phyloP scores from a whole-genome alignment of 495 filamentous ascomycete genomes.

The Halenospora varia region DNA sequence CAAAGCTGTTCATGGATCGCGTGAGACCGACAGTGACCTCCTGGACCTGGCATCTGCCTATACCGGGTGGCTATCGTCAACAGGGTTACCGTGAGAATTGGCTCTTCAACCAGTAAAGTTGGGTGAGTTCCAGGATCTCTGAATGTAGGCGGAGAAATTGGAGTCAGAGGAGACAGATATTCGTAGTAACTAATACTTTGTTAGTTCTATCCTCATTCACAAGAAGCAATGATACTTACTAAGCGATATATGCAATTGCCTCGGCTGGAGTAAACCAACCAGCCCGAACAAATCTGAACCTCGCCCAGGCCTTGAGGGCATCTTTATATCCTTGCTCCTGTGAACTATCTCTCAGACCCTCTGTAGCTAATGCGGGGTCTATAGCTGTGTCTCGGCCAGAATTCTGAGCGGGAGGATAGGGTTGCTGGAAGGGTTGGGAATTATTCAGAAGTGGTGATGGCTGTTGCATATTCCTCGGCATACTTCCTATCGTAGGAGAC shows the following conservation, averaged over 20 bases:
- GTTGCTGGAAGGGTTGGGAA: conserved; percentile 3
- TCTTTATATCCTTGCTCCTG: conserved; percentile 53
- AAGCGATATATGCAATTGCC: conserved; percentile 87
- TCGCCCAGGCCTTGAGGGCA: conserved; percentile 80
- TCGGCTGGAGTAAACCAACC: conserved; percentile 96
- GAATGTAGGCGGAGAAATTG: conserved; percentile 83
- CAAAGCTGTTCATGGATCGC: conserved; percentile 96
- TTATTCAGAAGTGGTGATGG: conserved; percentile 11
- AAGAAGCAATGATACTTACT: conserved; percentile 47
- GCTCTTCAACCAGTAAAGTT: conserved; percentile 80
- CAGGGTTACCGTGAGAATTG: conserved; percentile 84
- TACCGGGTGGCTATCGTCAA: conserved; percentile 89
- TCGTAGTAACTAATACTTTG: conserved; percentile 69
- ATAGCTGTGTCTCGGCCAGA: conserved; percentile 15
- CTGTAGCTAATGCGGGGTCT: conserved; percentile 19
- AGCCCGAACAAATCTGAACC: conserved; percentile 86
- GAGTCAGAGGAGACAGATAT: conserved; percentile 84
- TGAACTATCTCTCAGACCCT: conserved; percentile 23
- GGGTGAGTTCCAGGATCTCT: conserved; percentile 67
- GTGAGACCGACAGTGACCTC: conserved; percentile 76
- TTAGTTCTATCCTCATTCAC: conserved; percentile 1
- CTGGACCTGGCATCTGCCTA: conserved; percentile 70
- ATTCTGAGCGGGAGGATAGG: conserved; percentile 14
- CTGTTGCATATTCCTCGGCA: not conserved
- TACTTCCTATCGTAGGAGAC: conserved; percentile 16